Evolutionary conservation across 2,329 filamentous ascomycete species (phyloP).

Genomic region (Dactylellina sp.): DNA sequence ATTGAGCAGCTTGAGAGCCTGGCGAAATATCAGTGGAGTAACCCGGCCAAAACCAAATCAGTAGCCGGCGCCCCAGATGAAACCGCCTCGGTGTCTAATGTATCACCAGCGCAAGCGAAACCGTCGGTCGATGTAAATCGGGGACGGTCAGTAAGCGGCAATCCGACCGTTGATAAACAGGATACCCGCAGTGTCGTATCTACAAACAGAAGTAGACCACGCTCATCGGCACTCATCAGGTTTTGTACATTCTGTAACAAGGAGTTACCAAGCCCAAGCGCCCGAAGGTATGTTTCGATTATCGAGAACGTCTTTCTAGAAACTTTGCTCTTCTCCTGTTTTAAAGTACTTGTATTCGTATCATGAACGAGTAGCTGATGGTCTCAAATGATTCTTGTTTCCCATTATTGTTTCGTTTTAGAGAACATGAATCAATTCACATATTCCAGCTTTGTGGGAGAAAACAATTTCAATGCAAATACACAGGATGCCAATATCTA

Average conservation of each 20-base stretch:
- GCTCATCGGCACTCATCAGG: background rate
- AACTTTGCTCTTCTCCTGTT: too few species aligned
- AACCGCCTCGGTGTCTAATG: slow-evolving; percentile 13
- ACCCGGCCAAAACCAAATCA: slow-evolving; percentile 21
- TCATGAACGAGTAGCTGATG: too few species aligned
- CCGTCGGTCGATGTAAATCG: background rate
- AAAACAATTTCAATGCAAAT: slow-evolving; percentile 51
- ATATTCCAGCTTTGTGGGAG: slow-evolving; percentile 27
- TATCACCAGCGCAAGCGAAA: slow-evolving; percentile 22
- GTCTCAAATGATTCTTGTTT: background rate
- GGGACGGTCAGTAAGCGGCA: slow-evolving; percentile 27
- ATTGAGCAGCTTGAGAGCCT: background rate
- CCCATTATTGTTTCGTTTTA: background rate
- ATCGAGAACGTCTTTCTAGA: too few species aligned
- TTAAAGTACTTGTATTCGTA: too few species aligned
- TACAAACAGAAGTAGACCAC: slow-evolving; percentile 6
- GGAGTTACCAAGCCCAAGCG: slow-evolving; percentile 46
- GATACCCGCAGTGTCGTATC: slow-evolving; percentile 44
- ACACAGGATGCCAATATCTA: slow-evolving; percentile 18
- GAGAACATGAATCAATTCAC: slow-evolving; percentile 49
- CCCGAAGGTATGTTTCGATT: slow-evolving; percentile 36
- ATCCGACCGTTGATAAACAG: slow-evolving; percentile 19
- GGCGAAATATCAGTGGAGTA: slow-evolving; percentile 15
- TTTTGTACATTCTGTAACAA: slow-evolving; percentile 47
- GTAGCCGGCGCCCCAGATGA: slow-evolving; percentile 10